Evolutionary conservation across 768 basidiomycete species (phyloP), one percentile per base, ranked within the genome.

Genomic region (Nidularia pulvinata): DNA sequence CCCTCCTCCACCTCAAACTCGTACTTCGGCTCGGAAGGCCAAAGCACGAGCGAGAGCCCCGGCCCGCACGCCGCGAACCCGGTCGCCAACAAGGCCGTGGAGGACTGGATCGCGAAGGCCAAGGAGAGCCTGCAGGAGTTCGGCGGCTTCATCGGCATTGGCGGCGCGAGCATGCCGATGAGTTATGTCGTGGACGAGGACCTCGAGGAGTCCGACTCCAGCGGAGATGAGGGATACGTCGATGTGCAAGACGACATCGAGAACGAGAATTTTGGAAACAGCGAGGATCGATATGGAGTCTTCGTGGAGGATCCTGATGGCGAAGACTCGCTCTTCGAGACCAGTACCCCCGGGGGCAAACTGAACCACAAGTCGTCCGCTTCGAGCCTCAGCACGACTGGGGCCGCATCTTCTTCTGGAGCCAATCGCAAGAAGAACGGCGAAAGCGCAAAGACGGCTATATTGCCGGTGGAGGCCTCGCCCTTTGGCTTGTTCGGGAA

Each of bases 401-500:
- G 55, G 9, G 68, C 70, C 10, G 55, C 62, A 13, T 55, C 58
- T 16, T 51, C 65, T 46, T 57, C 63, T 13, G 59, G 53, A 56
- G 37, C 64, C 56, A 46, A 65, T 45, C 70, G 68, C 51, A 84
- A 72, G 66, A 79, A 75, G 61, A 66, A 74, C 35, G 69, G 61
- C 7, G 70, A 64, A 33, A 67, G 68, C n/a, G 61, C 70, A 35
- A 85, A 79, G 61, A 78, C 81, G 16, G 81, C 80, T 34, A 78
- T 79, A 52, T 67, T 90, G 14, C 88, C 88, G 2, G 79, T 70
- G 42, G 81, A 78, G 53, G 85, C 84, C 0, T 75, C 80, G 22
- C 89, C 90, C 6, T 86, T 86, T 62, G 90, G 91, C n/a, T 65
- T 93, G 54, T 86, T 93, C 68, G 87, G 86, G n/a, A 74, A 77